phyloP scores from a whole-genome alignment of 306 rosid genomes.

The Gleditsia sinensis region DNA sequence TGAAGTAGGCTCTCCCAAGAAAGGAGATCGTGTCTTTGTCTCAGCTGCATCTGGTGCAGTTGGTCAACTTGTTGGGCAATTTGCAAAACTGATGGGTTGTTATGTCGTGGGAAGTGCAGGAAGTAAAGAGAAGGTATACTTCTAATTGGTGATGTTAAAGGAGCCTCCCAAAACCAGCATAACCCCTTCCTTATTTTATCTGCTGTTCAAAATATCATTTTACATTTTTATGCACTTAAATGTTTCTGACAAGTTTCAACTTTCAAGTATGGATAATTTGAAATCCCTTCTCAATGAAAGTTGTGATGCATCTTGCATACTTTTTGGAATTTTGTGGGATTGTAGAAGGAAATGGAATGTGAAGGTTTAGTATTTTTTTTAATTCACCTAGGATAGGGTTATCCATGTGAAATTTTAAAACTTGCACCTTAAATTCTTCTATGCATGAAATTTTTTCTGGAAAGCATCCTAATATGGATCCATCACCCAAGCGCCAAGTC shows the following conservation, averaged over 20 bases:
- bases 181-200: neutral
- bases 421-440: too few relatives aligned
- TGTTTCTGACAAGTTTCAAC: neutral
- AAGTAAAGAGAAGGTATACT: constrained; percentile 32
- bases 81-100: constrained; percentile 12
- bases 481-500: neutral
- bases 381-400: neutral
- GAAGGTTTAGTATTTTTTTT: neutral
- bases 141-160: neutral
- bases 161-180: neutral
- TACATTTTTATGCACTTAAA: too few relatives aligned
- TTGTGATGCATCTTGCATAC: neutral
- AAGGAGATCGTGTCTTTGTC: neutral
- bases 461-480: too few relatives aligned
- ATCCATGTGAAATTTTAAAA: too few relatives aligned
- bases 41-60: constrained; percentile 9
- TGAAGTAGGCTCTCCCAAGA: constrained; percentile 18
- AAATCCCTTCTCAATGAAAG: neutral
- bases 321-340: neutral
- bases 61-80: constrained; percentile 15
- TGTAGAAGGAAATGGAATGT: neutral
- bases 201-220: neutral
- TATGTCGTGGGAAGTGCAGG: constrained; percentile 47
- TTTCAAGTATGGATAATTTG: neutral
- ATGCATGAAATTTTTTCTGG: too few relatives aligned